Evolutionary conservation across 192 early-diverging fungal species (phyloP).

Genomic region (Coemansia sp.): DNA sequence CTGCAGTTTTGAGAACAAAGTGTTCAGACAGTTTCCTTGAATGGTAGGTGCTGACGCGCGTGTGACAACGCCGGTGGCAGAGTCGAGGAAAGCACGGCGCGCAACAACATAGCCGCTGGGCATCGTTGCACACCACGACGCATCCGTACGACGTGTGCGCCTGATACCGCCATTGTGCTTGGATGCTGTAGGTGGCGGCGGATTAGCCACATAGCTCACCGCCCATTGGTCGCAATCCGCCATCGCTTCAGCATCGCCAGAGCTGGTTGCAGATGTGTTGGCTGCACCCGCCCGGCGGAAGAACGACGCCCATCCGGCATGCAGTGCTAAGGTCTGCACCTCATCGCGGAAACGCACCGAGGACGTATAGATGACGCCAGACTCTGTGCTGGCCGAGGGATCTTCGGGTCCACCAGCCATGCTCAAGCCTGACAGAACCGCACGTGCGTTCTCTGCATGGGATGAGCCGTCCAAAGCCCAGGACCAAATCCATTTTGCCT

Average conservation of each 20-base stretch:
- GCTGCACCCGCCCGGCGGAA: conserved; percentile 12
- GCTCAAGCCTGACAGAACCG: conserved; percentile 21
- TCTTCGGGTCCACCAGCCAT: not conserved
- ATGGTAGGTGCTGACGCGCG: conserved; percentile 29
- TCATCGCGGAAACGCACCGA: conserved; percentile 30
- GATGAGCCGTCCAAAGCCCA: conserved; percentile 20
- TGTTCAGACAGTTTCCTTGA: conserved; percentile 64
- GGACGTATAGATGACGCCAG: conserved; percentile 7
- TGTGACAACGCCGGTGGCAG: conserved; percentile 9
- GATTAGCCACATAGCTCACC: conserved; percentile 13
- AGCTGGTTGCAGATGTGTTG: not conserved
- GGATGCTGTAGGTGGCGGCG: conserved; percentile 9
- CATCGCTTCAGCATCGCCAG: not conserved
- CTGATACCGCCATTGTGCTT: conserved; percentile 22
- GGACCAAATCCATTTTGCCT: conserved; percentile 5
- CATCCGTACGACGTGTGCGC: conserved; percentile 20
- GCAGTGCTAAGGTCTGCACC: conserved; percentile 35
- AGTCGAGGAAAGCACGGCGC: conserved; percentile 16
- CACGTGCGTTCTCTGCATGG: conserved; percentile 16
- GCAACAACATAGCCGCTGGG: conserved; percentile 35
- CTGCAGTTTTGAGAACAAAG: conserved; percentile 97
- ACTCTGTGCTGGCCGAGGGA: not conserved
- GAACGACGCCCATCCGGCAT: conserved; percentile 34
- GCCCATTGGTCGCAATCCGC: conserved; percentile 10
- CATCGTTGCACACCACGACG: conserved; percentile 39